phyloP scores from a whole-genome alignment of 352 stramenopile species.

The Thalassiosira pacifica region DNA sequence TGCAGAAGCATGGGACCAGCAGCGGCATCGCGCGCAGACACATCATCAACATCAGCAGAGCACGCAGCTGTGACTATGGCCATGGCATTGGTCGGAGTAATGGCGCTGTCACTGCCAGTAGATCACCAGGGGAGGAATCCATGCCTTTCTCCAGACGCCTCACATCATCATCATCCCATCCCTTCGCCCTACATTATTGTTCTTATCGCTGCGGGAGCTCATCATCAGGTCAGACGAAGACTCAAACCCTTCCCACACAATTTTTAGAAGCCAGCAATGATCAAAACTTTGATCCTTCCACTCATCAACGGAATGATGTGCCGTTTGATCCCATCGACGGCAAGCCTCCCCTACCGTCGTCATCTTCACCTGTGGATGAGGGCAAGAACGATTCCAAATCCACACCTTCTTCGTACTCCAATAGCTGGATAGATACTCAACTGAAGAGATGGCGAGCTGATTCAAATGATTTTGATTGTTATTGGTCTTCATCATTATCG shows the following conservation, averaged over 20 bases:
- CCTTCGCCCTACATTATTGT: too few relatives aligned
- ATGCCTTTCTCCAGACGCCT: too few relatives aligned
- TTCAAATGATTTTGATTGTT: slow-evolving; percentile 56
- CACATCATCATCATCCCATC: too few relatives aligned
- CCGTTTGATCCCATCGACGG: slow-evolving; percentile 66
- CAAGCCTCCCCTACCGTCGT: slow-evolving; percentile 52
- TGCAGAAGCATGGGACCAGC: slow-evolving; percentile 2
- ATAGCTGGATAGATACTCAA: slow-evolving; percentile 59
- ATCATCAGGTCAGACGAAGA: neutral
- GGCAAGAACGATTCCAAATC: slow-evolving; percentile 27
- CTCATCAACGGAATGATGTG: slow-evolving; percentile 78
- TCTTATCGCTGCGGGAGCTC: slow-evolving; percentile 2
- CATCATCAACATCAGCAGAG: too few relatives aligned
- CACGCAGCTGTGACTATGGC: too few relatives aligned
- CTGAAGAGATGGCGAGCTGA: slow-evolving; percentile 51
- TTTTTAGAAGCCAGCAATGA: slow-evolving; percentile 51
- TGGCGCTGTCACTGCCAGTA: too few relatives aligned
- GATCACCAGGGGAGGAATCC: too few relatives aligned
- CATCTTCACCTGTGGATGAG: neutral
- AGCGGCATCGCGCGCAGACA: too few relatives aligned
- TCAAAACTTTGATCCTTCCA: slow-evolving; percentile 66
- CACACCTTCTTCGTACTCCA: slow-evolving; percentile 41
- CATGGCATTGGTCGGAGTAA: too few relatives aligned
- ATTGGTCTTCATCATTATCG: slow-evolving; percentile 34
- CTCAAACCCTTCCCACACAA: slow-evolving; percentile 34